These are phyloP conservation scores for Osmanthus fragrans DNA, from an alignment of 257 asterid genomes.

Conservation along the genomic window DNA sequence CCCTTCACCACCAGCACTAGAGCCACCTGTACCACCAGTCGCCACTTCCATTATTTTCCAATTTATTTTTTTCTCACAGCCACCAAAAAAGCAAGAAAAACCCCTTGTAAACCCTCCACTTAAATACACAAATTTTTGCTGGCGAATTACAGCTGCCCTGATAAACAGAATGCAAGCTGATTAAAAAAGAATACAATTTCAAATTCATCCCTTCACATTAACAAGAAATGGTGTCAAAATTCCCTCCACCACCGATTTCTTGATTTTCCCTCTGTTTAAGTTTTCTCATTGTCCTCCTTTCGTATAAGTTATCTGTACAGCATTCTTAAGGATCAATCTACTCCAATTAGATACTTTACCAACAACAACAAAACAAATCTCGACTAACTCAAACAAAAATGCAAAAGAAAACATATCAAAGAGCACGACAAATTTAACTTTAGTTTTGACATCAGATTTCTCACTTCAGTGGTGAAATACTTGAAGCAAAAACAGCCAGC, in stretches of 20 bases:
- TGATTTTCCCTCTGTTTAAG: no score
- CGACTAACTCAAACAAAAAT: not conserved
- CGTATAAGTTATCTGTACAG: not conserved
- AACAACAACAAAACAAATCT: not conserved
- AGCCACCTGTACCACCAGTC: constrained; percentile 11
- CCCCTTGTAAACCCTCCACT: not conserved
- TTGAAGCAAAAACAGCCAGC: constrained; percentile 65
- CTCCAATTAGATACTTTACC: not conserved
- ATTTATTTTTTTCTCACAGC: not conserved
- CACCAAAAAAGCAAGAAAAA: constrained; percentile 8
- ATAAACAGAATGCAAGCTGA: constrained; percentile 26
- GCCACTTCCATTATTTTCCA: constrained; percentile 23
- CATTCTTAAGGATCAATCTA: not conserved
- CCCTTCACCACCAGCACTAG: constrained; percentile 8
- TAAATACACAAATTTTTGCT: not conserved
- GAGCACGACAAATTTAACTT: constrained; percentile 28
- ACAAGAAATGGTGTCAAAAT: not conserved
- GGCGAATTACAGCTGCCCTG: not conserved
- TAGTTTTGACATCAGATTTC: constrained; percentile 32
- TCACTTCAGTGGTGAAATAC: constrained; percentile 50
- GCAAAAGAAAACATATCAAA: not conserved
- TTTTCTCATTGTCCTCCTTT: no score
- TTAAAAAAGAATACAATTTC: not conserved
- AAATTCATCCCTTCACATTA: not conserved
- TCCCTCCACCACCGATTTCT: no score